Conservation (phyloP, 2,329 filamentous ascomycete species). For the Fusarium pseudoanthophilum region DNA sequence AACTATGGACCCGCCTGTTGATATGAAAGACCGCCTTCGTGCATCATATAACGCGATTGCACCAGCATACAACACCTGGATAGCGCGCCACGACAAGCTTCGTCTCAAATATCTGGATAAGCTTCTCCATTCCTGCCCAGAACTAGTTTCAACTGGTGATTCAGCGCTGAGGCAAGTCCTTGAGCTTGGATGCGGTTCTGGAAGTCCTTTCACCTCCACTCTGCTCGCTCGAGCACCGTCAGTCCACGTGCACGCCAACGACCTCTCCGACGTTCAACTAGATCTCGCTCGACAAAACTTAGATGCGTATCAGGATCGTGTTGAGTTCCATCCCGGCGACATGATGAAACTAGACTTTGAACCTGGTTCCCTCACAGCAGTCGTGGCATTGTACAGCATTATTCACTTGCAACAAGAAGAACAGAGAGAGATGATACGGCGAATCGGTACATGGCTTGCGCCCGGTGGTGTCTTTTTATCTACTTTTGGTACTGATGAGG, state of each 20-base stretch:
- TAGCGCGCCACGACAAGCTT: constrained; percentile 1
- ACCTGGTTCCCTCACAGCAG: background rate
- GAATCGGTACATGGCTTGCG: constrained; percentile 1
- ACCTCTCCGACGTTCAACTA: constrained; percentile 13
- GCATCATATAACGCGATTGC: constrained; percentile 16
- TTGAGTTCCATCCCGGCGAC: background rate
- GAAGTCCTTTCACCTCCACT: constrained; percentile 6
- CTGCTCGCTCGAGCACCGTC: background rate
- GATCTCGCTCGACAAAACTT: constrained; percentile 4
- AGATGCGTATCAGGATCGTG: background rate
- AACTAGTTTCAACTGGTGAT: background rate
- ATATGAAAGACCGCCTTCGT: constrained; percentile 3
- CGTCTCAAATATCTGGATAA: background rate
- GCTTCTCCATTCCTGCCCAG: background rate
- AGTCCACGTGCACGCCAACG: constrained; percentile 11
- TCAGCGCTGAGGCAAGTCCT: background rate
- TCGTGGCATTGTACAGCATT: constrained; percentile 21
- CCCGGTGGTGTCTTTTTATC: constrained; percentile 12
- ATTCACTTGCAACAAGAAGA: constrained; percentile 21
- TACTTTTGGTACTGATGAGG: constrained; percentile 3
- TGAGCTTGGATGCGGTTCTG: constrained; percentile 24
- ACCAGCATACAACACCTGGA: constrained; percentile 28
- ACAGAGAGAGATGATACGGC: constrained; percentile 8
- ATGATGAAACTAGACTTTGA: constrained; percentile 24
- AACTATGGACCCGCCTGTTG: background rate